Conservation (phyloP, 208 protist species). For the Trypanosoma caninum region DNA sequence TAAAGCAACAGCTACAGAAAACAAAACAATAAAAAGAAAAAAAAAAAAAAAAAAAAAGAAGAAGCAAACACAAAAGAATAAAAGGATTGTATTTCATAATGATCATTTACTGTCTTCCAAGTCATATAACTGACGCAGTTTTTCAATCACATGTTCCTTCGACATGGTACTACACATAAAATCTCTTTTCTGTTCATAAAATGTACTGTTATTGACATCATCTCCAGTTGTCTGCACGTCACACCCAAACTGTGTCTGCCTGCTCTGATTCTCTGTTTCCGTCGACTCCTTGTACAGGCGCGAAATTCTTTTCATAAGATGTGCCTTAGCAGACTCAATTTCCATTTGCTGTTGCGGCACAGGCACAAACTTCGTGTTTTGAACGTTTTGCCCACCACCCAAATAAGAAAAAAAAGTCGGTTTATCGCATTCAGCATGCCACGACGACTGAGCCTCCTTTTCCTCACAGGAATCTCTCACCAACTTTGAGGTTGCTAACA, state of each 20-base stretch:
- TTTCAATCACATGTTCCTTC: slow-evolving; percentile 5
- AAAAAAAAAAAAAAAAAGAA: not conserved
- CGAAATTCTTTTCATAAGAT: not conserved
- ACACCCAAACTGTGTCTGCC: not conserved
- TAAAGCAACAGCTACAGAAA: not conserved
- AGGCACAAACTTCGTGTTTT: no score
- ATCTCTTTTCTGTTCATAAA: not conserved
- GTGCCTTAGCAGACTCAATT: no score
- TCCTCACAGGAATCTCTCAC: no score
- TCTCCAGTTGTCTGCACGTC: not conserved
- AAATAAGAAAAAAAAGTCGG: no score
- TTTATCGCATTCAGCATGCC: no score
- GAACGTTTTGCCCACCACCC: no score
- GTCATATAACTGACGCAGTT: slow-evolving; percentile 12
- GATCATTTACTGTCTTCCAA: not conserved
- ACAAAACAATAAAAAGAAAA: slow-evolving; percentile 16
- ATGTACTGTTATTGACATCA: not conserved
- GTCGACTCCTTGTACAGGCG: not conserved
- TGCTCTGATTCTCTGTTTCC: not conserved
- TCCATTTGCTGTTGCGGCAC: no score
- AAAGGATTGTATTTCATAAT: not conserved
- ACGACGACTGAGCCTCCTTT: no score
- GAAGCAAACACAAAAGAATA: slow-evolving; percentile 14
- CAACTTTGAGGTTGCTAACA: not conserved
- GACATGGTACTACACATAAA: not conserved